Conservation (phyloP, 2,329 filamentous ascomycete species). For the Penicillium psychrosexuale region DNA sequence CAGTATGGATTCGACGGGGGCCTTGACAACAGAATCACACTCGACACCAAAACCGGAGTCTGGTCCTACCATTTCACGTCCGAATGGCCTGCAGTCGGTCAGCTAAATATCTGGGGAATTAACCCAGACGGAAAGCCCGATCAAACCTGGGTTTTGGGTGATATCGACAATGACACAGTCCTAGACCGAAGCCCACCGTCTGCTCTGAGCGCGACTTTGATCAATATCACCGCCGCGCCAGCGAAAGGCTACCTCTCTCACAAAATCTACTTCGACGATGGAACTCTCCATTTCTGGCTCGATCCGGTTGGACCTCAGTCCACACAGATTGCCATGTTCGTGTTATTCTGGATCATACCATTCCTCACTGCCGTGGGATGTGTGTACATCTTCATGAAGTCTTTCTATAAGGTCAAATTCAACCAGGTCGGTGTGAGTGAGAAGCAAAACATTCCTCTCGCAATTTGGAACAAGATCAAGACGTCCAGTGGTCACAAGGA, state of each 20-base stretch:
- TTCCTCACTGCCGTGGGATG: conserved; percentile 49
- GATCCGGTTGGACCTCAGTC: conserved; percentile 53
- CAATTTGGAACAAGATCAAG: conserved; percentile 39
- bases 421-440: conserved; percentile 57
- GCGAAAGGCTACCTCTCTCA: conserved; percentile 55
- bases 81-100: conserved; percentile 61
- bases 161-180: conserved; percentile 58
- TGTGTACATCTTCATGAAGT: conserved; percentile 58
- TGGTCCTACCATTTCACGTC: conserved; percentile 61
- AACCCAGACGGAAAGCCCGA: conserved; percentile 62
- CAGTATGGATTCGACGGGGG: conserved; percentile 63
- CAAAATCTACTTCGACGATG: conserved; percentile 56
- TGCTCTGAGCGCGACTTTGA: conserved; percentile 52
- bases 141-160: conserved; percentile 57
- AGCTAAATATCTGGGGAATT: conserved; percentile 65
- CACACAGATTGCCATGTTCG: conserved; percentile 53
- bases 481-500: conserved; percentile 23
- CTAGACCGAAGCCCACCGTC: conserved; percentile 61
- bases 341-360: conserved; percentile 56
- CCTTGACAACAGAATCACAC: conserved; percentile 51
- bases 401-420: conserved; percentile 63
- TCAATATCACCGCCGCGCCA: conserved; percentile 59
- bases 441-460: conserved; percentile 42
- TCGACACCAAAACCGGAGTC: conserved; percentile 44
- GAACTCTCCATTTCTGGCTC: conserved; percentile 50